These are phyloP conservation scores for Neofusicoccum sp. DNA, from an alignment of 2,329 filamentous ascomycete species.

Conservation along the genomic window DNA sequence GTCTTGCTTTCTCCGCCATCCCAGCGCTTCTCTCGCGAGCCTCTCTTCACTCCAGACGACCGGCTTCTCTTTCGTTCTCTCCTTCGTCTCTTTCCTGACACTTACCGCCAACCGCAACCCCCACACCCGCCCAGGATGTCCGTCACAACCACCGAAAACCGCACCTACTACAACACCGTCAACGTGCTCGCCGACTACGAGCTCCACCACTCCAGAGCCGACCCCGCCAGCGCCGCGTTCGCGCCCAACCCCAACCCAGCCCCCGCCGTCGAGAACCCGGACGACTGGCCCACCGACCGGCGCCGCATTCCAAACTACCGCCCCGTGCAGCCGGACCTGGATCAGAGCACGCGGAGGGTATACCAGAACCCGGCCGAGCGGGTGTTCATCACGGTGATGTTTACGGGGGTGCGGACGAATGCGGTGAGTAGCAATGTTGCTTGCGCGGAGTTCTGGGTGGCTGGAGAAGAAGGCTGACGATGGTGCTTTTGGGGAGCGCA, in stretches of 20 bases:
- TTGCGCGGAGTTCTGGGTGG: background rate
- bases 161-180: constrained; percentile 39
- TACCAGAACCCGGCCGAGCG: constrained; percentile 49
- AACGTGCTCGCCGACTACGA: constrained; percentile 51
- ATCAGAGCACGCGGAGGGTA: constrained; percentile 46
- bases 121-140: constrained; percentile 39
- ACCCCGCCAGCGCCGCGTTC: constrained; percentile 30
- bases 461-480: background rate
- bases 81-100: background rate
- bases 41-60: background rate
- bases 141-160: constrained; percentile 47
- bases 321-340: constrained; percentile 48
- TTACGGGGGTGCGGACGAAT: constrained; percentile 50
- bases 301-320: constrained; percentile 52
- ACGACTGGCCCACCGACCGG: constrained; percentile 52
- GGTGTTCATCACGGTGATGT: constrained; percentile 55
- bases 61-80: background rate
- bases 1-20: background rate
- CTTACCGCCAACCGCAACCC: constrained; percentile 10
- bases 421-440: constrained; percentile 37
- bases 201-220: constrained; percentile 45
- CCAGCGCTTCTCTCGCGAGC: background rate
- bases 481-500: background rate
- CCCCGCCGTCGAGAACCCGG: constrained; percentile 35
- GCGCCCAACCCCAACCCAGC: constrained; percentile 34